Evolutionary conservation across 1,284 basidiomycete species (phyloP).

Genomic region (Naganishia sp.): DNA sequence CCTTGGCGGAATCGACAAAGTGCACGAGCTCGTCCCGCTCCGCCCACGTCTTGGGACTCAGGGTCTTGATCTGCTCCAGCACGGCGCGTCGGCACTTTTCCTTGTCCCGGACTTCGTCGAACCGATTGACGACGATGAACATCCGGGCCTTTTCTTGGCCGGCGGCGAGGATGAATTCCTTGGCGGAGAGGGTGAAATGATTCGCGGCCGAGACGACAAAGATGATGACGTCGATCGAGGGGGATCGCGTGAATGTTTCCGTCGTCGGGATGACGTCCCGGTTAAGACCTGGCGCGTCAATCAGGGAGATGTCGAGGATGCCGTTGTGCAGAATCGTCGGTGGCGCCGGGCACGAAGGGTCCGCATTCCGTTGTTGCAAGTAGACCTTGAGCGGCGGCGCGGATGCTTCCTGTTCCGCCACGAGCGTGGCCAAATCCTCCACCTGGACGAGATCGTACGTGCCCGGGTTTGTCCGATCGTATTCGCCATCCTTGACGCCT

Average conservation of each 20-base stretch:
- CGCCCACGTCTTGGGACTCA: conserved; percentile 88
- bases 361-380: conserved; percentile 66
- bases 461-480: conserved; percentile 57
- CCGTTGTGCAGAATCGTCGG: conserved; percentile 80
- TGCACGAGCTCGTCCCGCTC: conserved; percentile 93
- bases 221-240: conserved; percentile 98
- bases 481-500: conserved; percentile 33
- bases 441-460: conserved; percentile 73
- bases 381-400: conserved; percentile 79
- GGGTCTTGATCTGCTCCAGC: conserved; percentile 89
- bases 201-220: conserved; percentile 98
- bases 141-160: conserved; percentile 97
- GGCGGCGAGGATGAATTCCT: conserved; percentile 91
- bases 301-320: conserved; percentile 95
- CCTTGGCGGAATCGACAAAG: conserved; percentile 85
- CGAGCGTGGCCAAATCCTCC: conserved; percentile 74
- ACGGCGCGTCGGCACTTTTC: conserved; percentile 86
- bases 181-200: conserved; percentile 94
- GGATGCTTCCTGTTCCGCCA: conserved; percentile 71
- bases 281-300: conserved; percentile 97
- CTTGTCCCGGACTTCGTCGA: conserved; percentile 93
- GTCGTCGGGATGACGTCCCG: conserved; percentile 95
- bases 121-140: conserved; percentile 99
- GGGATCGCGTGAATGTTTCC: conserved; percentile 90
- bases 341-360: conserved; percentile 60